Evolutionary conservation across 768 basidiomycete species (phyloP), one percentile per base, ranked within the genome.

Genomic region (Cystofilobasidium macerans): DNA sequence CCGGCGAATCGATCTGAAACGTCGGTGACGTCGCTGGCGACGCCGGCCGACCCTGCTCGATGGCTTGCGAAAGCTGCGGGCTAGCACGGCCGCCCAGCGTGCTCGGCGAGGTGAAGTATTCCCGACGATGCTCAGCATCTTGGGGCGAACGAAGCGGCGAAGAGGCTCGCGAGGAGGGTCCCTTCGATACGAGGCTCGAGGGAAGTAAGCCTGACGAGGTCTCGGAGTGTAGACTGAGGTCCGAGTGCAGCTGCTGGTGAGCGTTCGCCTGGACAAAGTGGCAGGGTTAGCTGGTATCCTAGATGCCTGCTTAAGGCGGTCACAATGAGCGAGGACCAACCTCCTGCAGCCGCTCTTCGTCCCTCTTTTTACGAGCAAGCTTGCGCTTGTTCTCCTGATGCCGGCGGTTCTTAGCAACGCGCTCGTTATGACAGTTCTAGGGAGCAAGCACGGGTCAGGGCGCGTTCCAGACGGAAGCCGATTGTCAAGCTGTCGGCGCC

Each of bases 341-440:
- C 53, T 67, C 65, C 22, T 40, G 48, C 16, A 26, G 1, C 20
- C 59, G 60, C 48, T 61, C 51, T 33, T 72, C 71, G 26, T 73
- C 73, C 64, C 72, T 73, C 22, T 70, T 65, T 33, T 60, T 61
- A 40, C 66, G 57, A 8, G 77, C 76, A 73, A 88, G 84, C 28
- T 86, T 84, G 73, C 89, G 85, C 75, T 87, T 88, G 24, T 75
- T 76, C 77, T 97, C 92, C 2, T 88, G 86, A 75, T 97, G 89
- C 67, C 87, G 85, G 70, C 91, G 79, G 69, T 91, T 92, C 71
- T 88, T 85, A 40, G 89, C 90, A 78, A 98, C 95, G 69, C 95
- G 88, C 67, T 97, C 90, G 76, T 91, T 97, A 74, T 99, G 95
- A 72, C 95, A 99, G 57, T 85, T 83, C 95, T 98, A 75, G 40